These are phyloP conservation scores for Parietichytrium sp. DNA, from an alignment of 108 stramenopile species.

Conservation along the genomic window DNA sequence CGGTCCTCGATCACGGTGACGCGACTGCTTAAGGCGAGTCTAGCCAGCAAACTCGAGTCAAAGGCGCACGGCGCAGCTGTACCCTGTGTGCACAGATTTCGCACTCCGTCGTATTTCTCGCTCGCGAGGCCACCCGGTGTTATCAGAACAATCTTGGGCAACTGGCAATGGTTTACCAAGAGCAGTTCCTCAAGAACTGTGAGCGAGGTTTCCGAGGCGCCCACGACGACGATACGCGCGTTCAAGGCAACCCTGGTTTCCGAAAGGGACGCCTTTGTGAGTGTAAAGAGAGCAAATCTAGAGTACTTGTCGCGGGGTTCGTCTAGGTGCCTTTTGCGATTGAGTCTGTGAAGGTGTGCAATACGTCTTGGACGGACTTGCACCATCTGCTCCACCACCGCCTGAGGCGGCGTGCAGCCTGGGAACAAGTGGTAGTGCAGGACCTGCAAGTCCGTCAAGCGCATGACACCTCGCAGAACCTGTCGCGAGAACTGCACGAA, in stretches of 20 bases:
- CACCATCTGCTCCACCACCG: conserved; percentile 49
- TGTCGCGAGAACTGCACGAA: conserved; percentile 1
- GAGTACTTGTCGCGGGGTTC: neutral
- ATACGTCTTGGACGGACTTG: conserved; percentile 46
- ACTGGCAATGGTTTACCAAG: conserved; percentile 46
- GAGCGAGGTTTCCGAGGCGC: conserved; percentile 46
- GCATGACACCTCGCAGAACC: conserved; percentile 60
- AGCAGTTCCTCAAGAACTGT: conserved; percentile 54
- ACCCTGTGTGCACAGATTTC: neutral
- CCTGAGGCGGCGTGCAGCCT: conserved; percentile 27
- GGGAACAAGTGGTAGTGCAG: conserved; percentile 50
- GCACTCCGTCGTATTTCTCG: neutral
- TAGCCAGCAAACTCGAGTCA: neutral
- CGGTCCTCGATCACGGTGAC: conserved; percentile 45
- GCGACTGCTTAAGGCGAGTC: conserved; percentile 46
- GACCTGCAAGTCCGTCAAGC: conserved; percentile 55
- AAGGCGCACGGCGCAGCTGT: neutral
- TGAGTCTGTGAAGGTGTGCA: neutral
- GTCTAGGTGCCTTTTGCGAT: neutral
- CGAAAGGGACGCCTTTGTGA: conserved; percentile 52
- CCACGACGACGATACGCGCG: conserved; percentile 57
- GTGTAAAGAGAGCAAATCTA: conserved; percentile 47
- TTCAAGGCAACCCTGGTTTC: conserved; percentile 52
- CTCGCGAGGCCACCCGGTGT: conserved; percentile 44
- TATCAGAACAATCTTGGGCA: conserved; percentile 54